Conservation (phyloP, 2,329 filamentous ascomycete genomes). For the Thelonectria discophora region DNA sequence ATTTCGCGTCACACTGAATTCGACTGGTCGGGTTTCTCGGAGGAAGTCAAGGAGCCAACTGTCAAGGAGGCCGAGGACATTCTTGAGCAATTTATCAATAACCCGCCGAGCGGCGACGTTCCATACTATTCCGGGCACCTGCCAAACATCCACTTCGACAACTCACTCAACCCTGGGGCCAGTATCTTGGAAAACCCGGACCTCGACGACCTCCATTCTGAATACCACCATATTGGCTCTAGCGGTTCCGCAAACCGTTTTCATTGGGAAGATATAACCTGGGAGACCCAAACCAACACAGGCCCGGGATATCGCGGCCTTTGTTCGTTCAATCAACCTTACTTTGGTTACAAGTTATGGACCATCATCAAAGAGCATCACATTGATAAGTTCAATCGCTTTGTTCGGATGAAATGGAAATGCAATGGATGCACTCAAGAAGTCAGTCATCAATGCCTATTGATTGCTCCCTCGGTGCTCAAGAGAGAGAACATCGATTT, state of each 20-base stretch:
- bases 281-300: not conserved
- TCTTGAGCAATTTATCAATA: no score
- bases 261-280: not conserved
- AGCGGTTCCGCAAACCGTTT: not conserved
- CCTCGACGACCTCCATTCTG: not conserved
- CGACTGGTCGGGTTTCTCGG: no score
- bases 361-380: not conserved
- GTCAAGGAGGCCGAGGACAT: no score
- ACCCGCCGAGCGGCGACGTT: no score
- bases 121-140: no score
- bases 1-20: no score
- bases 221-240: not conserved
- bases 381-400: not conserved
- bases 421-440: not conserved
- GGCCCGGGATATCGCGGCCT: not conserved
- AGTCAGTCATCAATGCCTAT: not conserved
- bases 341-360: not conserved
- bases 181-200: not conserved
- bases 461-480: not conserved
- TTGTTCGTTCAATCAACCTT: no score
- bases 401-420: not conserved
- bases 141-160: no score
- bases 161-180: not conserved
- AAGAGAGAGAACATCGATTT: conserved; percentile 1
- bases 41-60: no score